phyloP scores from a whole-genome alignment of 2,329 filamentous ascomycete species.

The Cryoendolithus antarcticus region DNA sequence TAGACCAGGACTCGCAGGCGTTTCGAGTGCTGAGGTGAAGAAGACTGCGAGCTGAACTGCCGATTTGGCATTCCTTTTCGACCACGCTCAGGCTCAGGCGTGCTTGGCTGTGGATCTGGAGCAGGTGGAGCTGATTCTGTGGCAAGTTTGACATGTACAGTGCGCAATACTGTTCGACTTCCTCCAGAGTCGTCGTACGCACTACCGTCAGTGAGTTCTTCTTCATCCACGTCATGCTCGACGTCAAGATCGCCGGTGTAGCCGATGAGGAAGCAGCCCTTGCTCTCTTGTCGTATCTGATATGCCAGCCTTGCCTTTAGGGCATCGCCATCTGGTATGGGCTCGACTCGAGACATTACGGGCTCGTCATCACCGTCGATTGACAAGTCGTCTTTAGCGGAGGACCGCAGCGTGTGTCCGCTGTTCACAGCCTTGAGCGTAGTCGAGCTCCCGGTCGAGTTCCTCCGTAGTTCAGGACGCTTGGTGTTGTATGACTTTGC shows the following conservation, averaged over 20 bases:
- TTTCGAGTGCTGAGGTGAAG: constrained; percentile 1
- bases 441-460: constrained; percentile 14
- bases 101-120: no score
- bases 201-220: constrained; percentile 11
- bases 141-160: constrained; percentile 51
- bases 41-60: no score
- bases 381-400: constrained; percentile 3
- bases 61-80: no score
- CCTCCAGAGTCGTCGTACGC: constrained; percentile 18
- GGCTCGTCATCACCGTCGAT: constrained; percentile 7
- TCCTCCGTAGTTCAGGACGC: constrained; percentile 11
- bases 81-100: no score
- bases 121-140: not conserved
- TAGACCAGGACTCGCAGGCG: constrained; percentile 59
- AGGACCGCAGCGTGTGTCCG: constrained; percentile 1
- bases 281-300: constrained; percentile 31
- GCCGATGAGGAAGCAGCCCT: constrained; percentile 55
- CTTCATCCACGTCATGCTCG: constrained; percentile 31
- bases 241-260: constrained; percentile 53
- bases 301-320: constrained; percentile 52
- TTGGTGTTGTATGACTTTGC: constrained; percentile 14
- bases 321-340: constrained; percentile 27
- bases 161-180: constrained; percentile 48
- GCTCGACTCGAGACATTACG: constrained; percentile 18
- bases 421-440: constrained; percentile 9